Conservation (phyloP, 2,329 filamentous ascomycete genomes). For the Talaromyces sp. region DNA sequence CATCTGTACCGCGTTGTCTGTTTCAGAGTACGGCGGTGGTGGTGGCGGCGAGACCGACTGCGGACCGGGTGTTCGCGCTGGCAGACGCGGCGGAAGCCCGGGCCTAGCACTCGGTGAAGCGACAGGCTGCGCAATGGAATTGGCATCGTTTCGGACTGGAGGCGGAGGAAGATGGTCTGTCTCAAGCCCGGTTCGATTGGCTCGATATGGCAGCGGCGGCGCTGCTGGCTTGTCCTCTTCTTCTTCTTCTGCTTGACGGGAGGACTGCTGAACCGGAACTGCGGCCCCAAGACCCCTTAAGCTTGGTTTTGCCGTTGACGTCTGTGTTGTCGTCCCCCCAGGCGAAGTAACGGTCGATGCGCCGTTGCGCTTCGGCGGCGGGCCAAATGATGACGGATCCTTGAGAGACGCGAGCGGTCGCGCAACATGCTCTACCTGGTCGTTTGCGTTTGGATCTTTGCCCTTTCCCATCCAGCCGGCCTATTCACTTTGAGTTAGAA, state of each 20-base stretch:
- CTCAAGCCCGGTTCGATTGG: constrained; percentile 64
- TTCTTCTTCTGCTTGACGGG: constrained; percentile 22
- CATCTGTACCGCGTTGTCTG: constrained; percentile 31
- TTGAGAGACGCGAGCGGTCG: constrained; percentile 64
- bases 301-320: constrained; percentile 23
- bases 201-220: constrained; percentile 60
- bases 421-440: constrained; percentile 47
- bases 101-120: constrained; percentile 40
- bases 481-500: constrained; percentile 25
- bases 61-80: constrained; percentile 59
- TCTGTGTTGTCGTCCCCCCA: neutral
- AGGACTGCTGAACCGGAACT: constrained; percentile 32
- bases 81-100: constrained; percentile 61
- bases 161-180: constrained; percentile 66
- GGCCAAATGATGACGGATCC: constrained; percentile 72
- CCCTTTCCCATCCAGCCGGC: constrained; percentile 55
- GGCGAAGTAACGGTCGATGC: neutral
- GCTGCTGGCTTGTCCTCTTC: constrained; percentile 34
- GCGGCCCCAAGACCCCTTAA: constrained; percentile 37
- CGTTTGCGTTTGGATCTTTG: constrained; percentile 37
- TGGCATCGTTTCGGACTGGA: constrained; percentile 47
- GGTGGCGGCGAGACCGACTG: constrained; percentile 37
- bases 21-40: constrained; percentile 42
- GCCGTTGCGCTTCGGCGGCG: constrained; percentile 63
- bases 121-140: constrained; percentile 23